Evolutionary conservation across 805 yeast species (phyloP), one percentile per base, ranked within the genome.

Genomic region (Saccharomycopsis lassenensis): DNA sequence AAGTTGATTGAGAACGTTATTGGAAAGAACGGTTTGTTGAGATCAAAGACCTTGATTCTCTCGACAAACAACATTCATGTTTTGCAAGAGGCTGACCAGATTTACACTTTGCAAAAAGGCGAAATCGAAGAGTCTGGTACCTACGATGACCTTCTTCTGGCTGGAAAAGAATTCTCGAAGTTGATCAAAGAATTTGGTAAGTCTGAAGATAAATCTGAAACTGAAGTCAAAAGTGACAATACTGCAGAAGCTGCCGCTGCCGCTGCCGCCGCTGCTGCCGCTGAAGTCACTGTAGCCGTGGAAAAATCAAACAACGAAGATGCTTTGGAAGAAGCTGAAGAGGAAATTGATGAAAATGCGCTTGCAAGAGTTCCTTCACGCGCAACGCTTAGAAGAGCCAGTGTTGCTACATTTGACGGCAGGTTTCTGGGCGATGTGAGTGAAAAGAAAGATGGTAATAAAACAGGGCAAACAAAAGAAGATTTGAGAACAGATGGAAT

Each of bases 401-500:
- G 82, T 44, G 48, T 72, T 24, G 83, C 80, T 3, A 67, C 84
- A 3, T 70, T 77, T 49, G 63, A 58, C 25, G 63, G 67, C 45
- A 53, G 53, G 26, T 37, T 47, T 8, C 43, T 48, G 21, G 53
- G 48, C 11, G 45, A 47, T 8, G 38, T 15, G n/a, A 36, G 26
- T 23, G 44, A 40, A 15, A 33, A 37, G 15, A 14, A 18, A 11
- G 54, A 53, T 19, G 36, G 47, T 7, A 58, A 52, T 33, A 55
- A 50, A 34, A 65, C 74, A 2, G 64, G 68, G 11, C 71, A 66
- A 51, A 62, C 65, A 27, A 62, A 55, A 10, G 79, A 73, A 48
- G 59, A 49, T n/a, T 63, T 69, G n/a, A 75, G 69, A 25, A 65
- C 61, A 27, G 87, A 86, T 2, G 65, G 65, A 26, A 83, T 79